These are phyloP conservation scores for Citrullus amarus DNA, from an alignment of 306 rosid species.

Conservation along the genomic window DNA sequence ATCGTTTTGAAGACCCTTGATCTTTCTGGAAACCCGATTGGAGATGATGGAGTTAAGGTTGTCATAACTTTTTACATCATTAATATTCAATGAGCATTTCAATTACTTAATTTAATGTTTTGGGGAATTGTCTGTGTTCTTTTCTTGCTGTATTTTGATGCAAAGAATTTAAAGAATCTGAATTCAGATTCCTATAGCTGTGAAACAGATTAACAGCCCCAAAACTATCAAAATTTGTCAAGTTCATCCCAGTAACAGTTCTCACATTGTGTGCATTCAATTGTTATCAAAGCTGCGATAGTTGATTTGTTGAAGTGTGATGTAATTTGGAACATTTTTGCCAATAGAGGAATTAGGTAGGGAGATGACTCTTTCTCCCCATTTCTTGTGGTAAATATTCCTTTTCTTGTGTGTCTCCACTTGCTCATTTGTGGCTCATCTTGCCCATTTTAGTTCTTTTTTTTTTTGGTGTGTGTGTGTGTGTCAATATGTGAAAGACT, in stretches of 20 bases:
- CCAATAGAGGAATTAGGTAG: background rate
- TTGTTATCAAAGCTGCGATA: background rate
- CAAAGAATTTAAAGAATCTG: background rate
- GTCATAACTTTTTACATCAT: slow-evolving; percentile 11
- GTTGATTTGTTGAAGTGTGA: background rate
- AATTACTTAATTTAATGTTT: background rate
- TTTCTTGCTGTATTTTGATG: background rate
- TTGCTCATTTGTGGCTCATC: background rate
- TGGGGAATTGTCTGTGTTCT: background rate
- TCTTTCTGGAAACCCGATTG: slow-evolving; percentile 92
- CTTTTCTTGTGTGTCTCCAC: background rate
- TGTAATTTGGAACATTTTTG: background rate
- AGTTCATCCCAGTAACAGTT: background rate
- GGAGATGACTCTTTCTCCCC: background rate
- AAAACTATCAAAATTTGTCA: background rate
- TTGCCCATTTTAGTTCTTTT: background rate
- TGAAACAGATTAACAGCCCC: background rate
- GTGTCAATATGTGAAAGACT: background rate
- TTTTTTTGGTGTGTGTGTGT: no score
- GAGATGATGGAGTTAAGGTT: slow-evolving; percentile 94
- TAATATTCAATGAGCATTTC: background rate
- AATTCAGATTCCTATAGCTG: background rate
- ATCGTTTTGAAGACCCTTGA: slow-evolving; percentile 68
- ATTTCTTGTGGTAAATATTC: background rate
- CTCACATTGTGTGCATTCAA: background rate